Evolutionary conservation across 768 basidiomycete genomes (phyloP).

Genomic region (Macrolepiota dolichaula): DNA sequence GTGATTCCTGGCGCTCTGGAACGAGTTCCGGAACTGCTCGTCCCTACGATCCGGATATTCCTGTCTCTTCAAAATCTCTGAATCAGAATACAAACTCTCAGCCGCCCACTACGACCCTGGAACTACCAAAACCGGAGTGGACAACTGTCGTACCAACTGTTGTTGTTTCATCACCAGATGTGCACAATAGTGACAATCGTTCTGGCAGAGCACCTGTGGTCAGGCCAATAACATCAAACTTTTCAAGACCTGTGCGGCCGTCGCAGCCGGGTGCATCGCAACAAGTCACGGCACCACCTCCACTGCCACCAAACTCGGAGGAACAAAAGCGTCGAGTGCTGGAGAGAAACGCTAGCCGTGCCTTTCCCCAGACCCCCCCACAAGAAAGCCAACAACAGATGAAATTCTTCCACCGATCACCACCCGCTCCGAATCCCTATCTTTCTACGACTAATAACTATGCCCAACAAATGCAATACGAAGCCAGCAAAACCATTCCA

Average conservation of each 20-base stretch:
- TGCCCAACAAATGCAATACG: background rate
- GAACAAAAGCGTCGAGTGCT: conserved; percentile 49
- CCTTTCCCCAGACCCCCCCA: conserved; percentile 25
- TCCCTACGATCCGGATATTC: background rate
- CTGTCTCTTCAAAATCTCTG: background rate
- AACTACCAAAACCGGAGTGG: background rate
- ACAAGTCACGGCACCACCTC: conserved; percentile 19
- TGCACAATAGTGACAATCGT: background rate
- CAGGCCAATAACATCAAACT: conserved; percentile 49
- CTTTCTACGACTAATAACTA: background rate
- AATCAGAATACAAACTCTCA: background rate
- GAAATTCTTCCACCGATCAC: conserved; percentile 3
- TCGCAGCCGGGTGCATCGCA: background rate
- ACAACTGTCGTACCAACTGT: conserved; percentile 9
- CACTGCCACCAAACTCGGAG: conserved; percentile 31
- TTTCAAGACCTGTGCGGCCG: conserved; percentile 52
- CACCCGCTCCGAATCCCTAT: conserved; percentile 10
- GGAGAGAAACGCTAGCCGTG: conserved; percentile 53
- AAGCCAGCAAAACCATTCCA: background rate
- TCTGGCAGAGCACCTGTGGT: conserved; percentile 41
- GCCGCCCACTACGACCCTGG: background rate
- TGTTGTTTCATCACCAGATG: conserved; percentile 45
- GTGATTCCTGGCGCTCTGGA: conserved; percentile 39
- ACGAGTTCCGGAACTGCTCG: conserved; percentile 10
- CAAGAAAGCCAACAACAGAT: conserved; percentile 6